phyloP scores from a whole-genome alignment of 192 early-diverging fungal species.

The Backusella australiensis region DNA sequence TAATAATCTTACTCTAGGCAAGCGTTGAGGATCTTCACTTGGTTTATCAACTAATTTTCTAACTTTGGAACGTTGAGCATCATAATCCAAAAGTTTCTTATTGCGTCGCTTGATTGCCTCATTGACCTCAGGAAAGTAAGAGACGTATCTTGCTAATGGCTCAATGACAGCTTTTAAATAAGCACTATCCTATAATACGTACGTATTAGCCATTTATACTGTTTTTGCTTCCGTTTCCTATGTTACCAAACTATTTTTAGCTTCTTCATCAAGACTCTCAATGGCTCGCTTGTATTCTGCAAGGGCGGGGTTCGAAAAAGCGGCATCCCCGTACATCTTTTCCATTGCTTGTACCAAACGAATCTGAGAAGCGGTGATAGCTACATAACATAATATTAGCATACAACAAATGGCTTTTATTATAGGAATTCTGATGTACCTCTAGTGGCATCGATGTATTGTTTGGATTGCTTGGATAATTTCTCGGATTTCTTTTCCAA shows the following conservation, averaged over 20 bases:
- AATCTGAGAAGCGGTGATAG: constrained; percentile 83
- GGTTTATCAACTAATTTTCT: constrained; percentile 82
- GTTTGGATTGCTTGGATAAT: constrained; percentile 86
- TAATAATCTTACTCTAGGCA: constrained; percentile 39
- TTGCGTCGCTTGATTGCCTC: constrained; percentile 86
- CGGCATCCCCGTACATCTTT: constrained; percentile 83
- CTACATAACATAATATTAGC: constrained; percentile 30
- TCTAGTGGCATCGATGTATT: constrained; percentile 81
- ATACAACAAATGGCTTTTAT: not conserved
- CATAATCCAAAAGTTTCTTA: constrained; percentile 90
- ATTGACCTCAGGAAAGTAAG: constrained; percentile 90
- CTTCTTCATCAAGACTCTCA: constrained; percentile 74
- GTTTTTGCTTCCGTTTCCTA: not conserved
- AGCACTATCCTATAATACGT: constrained; percentile 58
- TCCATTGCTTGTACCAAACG: constrained; percentile 85
- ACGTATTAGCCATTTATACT: not conserved
- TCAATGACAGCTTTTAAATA: constrained; percentile 86
- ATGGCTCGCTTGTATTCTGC: constrained; percentile 84
- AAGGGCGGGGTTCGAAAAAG: constrained; percentile 69
- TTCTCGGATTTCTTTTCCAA: constrained; percentile 80
- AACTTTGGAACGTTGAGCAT: constrained; percentile 67
- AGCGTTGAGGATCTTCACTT: constrained; percentile 58
- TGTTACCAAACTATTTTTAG: constrained; percentile 73
- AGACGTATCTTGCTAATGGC: constrained; percentile 79
- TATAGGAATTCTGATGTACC: constrained; percentile 34